phyloP scores from a whole-genome alignment of 306 rosid species.

The Oxytropis ochrocephala region DNA sequence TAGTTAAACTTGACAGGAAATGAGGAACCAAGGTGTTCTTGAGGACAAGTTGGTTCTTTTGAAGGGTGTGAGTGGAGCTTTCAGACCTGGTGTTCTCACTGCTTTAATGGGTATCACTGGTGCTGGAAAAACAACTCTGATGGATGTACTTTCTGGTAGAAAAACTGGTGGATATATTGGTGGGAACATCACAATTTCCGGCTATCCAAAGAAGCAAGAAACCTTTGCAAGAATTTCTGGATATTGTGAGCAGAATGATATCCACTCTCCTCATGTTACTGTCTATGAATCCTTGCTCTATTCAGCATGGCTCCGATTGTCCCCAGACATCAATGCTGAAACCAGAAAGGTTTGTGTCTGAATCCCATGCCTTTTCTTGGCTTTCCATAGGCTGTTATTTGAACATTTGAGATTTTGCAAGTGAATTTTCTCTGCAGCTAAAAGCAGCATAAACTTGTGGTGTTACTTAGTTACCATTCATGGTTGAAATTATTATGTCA shows the following conservation, averaged over 20 bases:
- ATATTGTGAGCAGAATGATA: constrained; percentile 90
- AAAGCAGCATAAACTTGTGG: neutral
- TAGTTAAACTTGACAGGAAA: constrained; percentile 41
- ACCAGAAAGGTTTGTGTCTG: constrained; percentile 44
- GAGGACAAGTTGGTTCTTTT: constrained; percentile 74
- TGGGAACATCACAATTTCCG: constrained; percentile 65
- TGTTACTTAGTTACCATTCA: neutral
- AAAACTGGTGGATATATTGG: constrained; percentile 84
- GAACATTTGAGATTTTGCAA: neutral
- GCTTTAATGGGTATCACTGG: constrained; percentile 96
- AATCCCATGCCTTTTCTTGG: constrained; percentile 1
- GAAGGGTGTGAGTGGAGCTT: constrained; percentile 73
- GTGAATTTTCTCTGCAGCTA: neutral
- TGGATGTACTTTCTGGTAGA: constrained; percentile 93
- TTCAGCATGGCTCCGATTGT: constrained; percentile 60
- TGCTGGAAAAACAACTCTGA: constrained; percentile 93
- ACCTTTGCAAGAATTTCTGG: constrained; percentile 90
- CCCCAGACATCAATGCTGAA: constrained; percentile 37
- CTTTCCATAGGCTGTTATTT: neutral
- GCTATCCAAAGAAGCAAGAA: constrained; percentile 83
- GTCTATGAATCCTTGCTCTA: constrained; percentile 54
- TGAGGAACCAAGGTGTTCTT: constrained; percentile 48
- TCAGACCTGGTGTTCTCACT: constrained; percentile 89
- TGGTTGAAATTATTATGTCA: neutral
- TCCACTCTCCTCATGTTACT: constrained; percentile 69